Evolutionary conservation across 164 flowering plant genomes (phyloP).

Genomic region (Hamamelis virginiana): DNA sequence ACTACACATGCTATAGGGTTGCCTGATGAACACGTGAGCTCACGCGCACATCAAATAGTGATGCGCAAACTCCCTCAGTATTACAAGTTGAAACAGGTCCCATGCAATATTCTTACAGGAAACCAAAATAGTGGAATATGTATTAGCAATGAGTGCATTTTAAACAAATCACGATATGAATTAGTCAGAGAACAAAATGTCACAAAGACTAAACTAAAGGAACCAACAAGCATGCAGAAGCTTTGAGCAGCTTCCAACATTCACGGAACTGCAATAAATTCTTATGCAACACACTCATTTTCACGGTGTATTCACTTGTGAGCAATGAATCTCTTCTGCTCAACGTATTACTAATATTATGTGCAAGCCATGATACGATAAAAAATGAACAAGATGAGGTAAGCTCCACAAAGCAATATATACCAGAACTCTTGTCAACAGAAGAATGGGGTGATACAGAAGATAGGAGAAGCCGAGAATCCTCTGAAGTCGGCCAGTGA

Average conservation of each 20-base stretch:
- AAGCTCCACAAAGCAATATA: slow-evolving; percentile 5
- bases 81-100: background rate
- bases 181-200: background rate
- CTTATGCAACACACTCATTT: background rate
- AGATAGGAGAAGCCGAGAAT: slow-evolving; percentile 68
- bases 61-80: background rate
- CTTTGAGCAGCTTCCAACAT: background rate
- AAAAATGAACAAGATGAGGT: background rate
- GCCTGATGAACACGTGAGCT: too few species aligned
- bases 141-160: background rate
- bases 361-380: background rate
- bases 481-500: slow-evolving; percentile 84
- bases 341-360: background rate
- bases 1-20: too few species aligned
- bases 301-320: background rate
- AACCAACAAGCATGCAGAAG: background rate
- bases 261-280: background rate
- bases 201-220: background rate
- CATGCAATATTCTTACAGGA: background rate
- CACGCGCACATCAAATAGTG: background rate
- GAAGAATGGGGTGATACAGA: slow-evolving; percentile 73
- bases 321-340: background rate
- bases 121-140: background rate
- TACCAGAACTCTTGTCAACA: slow-evolving; percentile 40
- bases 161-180: background rate